These are phyloP conservation scores for Adansonia digitata DNA, from an alignment of 345 rosid genomes.

Conservation along the genomic window DNA sequence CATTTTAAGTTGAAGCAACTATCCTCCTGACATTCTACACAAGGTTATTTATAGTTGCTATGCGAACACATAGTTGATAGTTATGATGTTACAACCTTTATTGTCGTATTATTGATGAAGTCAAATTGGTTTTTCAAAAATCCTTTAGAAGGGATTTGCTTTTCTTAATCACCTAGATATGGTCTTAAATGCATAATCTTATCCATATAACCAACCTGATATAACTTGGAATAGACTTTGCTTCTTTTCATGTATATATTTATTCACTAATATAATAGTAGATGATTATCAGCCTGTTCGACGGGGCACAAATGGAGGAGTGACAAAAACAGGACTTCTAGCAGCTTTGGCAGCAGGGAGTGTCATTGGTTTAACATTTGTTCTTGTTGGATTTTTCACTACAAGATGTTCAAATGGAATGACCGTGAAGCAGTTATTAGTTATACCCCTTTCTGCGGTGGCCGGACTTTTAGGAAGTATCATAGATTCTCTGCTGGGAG, in stretches of 20 bases:
- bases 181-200: not conserved
- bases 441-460: constrained; percentile 61
- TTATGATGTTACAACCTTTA: not conserved
- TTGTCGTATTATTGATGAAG: not conserved
- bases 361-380: constrained; percentile 69
- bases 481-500: constrained; percentile 85
- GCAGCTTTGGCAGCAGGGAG: constrained; percentile 83
- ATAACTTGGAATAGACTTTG: not conserved
- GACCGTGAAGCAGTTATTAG: constrained; percentile 67
- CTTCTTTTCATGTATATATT: not conserved
- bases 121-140: not conserved
- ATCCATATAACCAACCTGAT: not conserved
- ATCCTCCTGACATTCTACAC: not conserved
- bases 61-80: not conserved
- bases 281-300: constrained; percentile 62
- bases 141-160: not conserved
- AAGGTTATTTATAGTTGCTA: not conserved
- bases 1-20: not conserved
- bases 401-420: constrained; percentile 45
- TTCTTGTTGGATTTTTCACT: constrained; percentile 58
- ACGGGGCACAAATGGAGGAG: constrained; percentile 94
- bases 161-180: not conserved
- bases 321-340: constrained; percentile 67
- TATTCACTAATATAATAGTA: not conserved
- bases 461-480: constrained; percentile 86